A percentile compares a stretch with the other conserved stretches of the same genome.
Evolutionary conservation across 1,284 basidiomycete genomes (phyloP).

Genomic region (Ceratorhiza oryzae-sativae): DNA sequence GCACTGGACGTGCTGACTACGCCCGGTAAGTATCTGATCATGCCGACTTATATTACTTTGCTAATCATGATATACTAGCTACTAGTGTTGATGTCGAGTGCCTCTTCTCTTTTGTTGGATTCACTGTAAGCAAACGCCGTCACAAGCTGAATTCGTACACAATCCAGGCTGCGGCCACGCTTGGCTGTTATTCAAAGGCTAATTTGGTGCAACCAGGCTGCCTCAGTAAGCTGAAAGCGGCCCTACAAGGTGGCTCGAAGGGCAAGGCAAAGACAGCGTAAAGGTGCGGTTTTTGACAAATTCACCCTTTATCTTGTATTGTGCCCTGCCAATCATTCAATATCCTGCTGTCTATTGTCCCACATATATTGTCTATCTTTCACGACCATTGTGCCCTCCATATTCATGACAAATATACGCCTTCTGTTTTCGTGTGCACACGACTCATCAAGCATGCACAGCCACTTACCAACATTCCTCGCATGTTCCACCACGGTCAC

Average conservation of each 20-base stretch:
- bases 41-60: too few relatives aligned
- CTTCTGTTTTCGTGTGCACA: too few relatives aligned
- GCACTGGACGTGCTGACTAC: conserved; percentile 1
- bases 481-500: too few relatives aligned
- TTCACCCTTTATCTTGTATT: too few relatives aligned
- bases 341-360: too few relatives aligned
- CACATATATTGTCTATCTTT: too few relatives aligned
- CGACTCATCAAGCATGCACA: too few relatives aligned
- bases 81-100: conserved; percentile 8
- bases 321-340: too few relatives aligned
- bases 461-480: too few relatives aligned
- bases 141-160: background rate
- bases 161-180: background rate
- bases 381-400: too few relatives aligned
- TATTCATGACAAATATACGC: too few relatives aligned
- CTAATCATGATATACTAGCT: background rate
- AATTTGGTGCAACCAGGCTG: background rate
- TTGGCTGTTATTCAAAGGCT: conserved; percentile 9
- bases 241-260: background rate
- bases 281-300: too few relatives aligned
- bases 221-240: background rate
- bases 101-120: background rate
- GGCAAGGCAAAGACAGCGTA: background rate
- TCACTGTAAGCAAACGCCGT: background rate
- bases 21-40: background rate